Base-by-base conservation (phyloP, 345 rosid genomes). In the Hirschfeldia incana region DNA sequence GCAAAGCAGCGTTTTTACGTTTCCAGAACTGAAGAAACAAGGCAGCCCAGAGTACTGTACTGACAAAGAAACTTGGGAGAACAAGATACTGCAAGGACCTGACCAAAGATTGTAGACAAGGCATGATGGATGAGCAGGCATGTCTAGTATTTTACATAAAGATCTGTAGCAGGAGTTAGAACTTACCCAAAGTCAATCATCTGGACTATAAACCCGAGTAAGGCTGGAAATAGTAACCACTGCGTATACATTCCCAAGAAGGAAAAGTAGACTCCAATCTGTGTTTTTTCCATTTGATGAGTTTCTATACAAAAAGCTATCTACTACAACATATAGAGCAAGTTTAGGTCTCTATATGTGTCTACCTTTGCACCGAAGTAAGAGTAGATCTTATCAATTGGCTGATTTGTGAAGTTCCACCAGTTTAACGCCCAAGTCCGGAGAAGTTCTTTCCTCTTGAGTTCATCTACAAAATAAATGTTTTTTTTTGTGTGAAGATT, bases 21-120 rank as follows among this genome's bases (percentile, higher is more conserved):
- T 92, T 94, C 98, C 98, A 92, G 79, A 91, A 94, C 86, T 94
- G 97, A 83, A 92, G 90, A 88, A 94, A 90, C 85, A 92, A 78
- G 72, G 89, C 92, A 13, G 94, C 91, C 98, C 97, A 92, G 69
- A 94, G 78, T 60, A 83, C 85, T 83, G 85, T 79, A 80, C 84
- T 78, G 28, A 88, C 69, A 75, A 94, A 91, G 91, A 91, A 92
- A 30, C 82, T 44, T 4, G 97, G 98, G 62, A 91, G 94, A 65
- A 84, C 90, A 76, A 90, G 83, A 34, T 85, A 83, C 81, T 94
- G 90, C 87, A 92, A 76, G 12, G 95, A 80, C 75, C 97, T 92
- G 89, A 63, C 59, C 65, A 64, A 73, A 2, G 65, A 85, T 30
- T 63, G n/a, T 12, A 63, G 36, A 69, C 8, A 74, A 53, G 29